These are phyloP conservation scores for Turnera subulata DNA, from an alignment of 345 rosid species.

Conservation along the genomic window DNA sequence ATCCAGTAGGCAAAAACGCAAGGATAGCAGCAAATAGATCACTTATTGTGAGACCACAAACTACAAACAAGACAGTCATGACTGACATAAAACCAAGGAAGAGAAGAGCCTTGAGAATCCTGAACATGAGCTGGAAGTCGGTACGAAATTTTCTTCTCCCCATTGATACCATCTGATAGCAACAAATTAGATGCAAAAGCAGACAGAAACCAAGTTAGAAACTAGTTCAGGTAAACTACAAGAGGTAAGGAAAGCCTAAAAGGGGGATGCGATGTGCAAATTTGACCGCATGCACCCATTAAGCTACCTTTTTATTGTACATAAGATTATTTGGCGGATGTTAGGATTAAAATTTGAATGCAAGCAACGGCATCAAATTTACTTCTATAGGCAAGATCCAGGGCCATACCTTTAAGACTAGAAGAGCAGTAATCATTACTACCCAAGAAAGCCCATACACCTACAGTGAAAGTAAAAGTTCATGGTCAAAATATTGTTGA, in stretches of 20 bases:
- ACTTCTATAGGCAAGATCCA: not conserved
- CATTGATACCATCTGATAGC: conserved; percentile 68
- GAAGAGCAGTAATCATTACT: conserved; percentile 54
- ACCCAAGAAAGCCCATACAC: conserved; percentile 91
- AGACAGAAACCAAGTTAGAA: conserved; percentile 1
- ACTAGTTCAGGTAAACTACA: not conserved
- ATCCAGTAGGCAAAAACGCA: conserved; percentile 84
- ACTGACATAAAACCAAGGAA: conserved; percentile 83
- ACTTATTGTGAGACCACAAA: conserved; percentile 51
- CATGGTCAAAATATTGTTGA: not conserved
- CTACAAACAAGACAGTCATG: conserved; percentile 79
- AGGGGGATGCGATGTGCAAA: no score
- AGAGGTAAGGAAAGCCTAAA: no score
- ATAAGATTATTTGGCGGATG: no score
- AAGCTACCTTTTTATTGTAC: no score
- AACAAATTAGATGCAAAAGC: conserved; percentile 1
- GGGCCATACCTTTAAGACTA: conserved; percentile 69
- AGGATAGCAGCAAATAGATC: conserved; percentile 74
- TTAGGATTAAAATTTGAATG: no score
- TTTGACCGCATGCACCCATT: no score
- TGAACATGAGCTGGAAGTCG: conserved; percentile 84
- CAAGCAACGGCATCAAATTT: no score
- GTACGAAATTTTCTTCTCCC: conserved; percentile 74
- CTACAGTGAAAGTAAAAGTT: conserved; percentile 29
- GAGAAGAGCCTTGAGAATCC: conserved; percentile 92